A percentile compares a stretch with the other conserved stretches of the same genome.
Conservation (phyloP, 495 filamentous ascomycete genomes). For the Penicillium waksmanii region DNA sequence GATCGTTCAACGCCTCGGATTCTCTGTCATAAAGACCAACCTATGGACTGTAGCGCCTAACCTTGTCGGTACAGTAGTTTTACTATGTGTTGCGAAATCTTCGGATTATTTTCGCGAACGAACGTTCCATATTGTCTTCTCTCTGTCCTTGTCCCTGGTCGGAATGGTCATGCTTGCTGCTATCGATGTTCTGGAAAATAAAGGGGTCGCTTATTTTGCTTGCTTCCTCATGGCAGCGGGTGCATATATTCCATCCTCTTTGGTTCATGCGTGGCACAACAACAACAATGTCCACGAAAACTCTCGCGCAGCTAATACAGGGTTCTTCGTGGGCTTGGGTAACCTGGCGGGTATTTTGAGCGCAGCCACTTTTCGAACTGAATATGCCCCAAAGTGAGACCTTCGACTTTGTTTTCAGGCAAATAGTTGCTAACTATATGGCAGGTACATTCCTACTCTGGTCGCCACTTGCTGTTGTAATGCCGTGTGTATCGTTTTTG, state of each 20-base stretch:
- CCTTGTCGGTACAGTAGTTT: constrained; percentile 62
- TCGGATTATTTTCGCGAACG: constrained; percentile 64
- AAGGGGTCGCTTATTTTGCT: constrained; percentile 70
- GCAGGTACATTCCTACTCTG: constrained; percentile 62
- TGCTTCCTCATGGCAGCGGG: constrained; percentile 75
- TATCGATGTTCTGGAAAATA: constrained; percentile 59
- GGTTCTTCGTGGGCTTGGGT: constrained; percentile 61
- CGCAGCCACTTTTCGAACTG: constrained; percentile 67
- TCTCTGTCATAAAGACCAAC: constrained; percentile 65
- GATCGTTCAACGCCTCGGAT: constrained; percentile 62
- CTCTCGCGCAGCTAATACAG: constrained; percentile 45
- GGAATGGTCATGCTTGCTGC: constrained; percentile 70
- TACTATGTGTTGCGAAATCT: constrained; percentile 65
- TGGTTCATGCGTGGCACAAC: constrained; percentile 63
- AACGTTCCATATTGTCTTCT: constrained; percentile 67
- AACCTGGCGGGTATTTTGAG: constrained; percentile 75
- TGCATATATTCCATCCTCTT: constrained; percentile 42
- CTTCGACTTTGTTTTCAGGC: background rate
- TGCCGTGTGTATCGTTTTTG: constrained; percentile 59
- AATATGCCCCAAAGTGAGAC: constrained; percentile 65
- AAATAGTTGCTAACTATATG: background rate
- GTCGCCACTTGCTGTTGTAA: constrained; percentile 74
- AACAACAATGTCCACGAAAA: constrained; percentile 76
- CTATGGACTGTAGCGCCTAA: constrained; percentile 74
- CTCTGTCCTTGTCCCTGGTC: constrained; percentile 66